Conservation (phyloP, 2,329 filamentous ascomycete species). For the Ceratocystis smalleyi region DNA sequence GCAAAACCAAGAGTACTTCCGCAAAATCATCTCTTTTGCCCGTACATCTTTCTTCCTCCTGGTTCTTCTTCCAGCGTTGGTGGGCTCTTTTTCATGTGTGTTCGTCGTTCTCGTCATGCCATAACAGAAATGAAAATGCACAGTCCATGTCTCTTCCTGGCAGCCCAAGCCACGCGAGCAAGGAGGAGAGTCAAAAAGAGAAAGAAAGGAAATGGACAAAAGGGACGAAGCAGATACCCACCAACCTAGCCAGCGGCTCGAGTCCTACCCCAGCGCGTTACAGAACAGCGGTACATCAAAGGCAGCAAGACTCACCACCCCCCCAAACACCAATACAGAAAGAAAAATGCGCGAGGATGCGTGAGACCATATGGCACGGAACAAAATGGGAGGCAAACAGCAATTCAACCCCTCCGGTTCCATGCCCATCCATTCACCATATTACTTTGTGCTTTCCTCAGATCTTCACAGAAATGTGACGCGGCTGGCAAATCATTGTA, state of each 20-base stretch:
- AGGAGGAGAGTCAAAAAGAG: not conserved
- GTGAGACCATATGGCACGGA: not conserved
- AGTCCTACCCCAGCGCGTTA: too few relatives aligned
- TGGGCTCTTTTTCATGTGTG: not conserved
- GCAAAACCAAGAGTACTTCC: not conserved
- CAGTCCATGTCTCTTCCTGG: not conserved
- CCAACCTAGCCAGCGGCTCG: not conserved
- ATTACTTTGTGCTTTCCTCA: not conserved
- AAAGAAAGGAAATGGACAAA: not conserved
- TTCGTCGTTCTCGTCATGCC: not conserved
- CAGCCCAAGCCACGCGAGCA: not conserved
- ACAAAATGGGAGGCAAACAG: not conserved
- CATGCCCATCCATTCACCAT: not conserved
- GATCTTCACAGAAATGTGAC: slow-evolving; percentile 7
- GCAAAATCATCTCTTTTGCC: too few relatives aligned
- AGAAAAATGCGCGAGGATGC: not conserved
- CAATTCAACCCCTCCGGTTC: not conserved
- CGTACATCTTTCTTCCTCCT: too few relatives aligned
- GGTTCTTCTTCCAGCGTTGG: too few relatives aligned
- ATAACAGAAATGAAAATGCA: not conserved
- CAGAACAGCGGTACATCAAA: too few relatives aligned
- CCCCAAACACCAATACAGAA: not conserved
- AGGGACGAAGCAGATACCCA: not conserved
- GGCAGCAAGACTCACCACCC: too few relatives aligned
- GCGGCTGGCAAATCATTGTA: slow-evolving; percentile 8